Base-by-base conservation (phyloP, 345 rosid genomes). In the Toxicodendron radicans region DNA sequence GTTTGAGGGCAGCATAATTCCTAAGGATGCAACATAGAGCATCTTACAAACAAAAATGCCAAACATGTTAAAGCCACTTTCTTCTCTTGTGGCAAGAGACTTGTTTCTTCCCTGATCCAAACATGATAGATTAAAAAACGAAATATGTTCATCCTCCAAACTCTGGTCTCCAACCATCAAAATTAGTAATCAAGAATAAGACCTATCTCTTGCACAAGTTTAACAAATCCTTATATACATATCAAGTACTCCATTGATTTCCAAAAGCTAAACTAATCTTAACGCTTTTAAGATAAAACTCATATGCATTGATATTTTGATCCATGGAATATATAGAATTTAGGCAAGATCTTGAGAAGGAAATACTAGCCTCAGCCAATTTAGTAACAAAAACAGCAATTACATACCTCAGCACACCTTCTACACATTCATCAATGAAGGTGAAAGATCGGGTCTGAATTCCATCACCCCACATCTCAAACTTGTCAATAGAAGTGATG, bases 391-490 rank as follows among this genome's bases (percentile, higher is more conserved):
- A 53, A 56, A 20, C 0, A 58, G 3, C 3, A 43, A 71, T 45
- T 1, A 1, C 73, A 80, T 79, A 93, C 98, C 99, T 88, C 63
- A 93, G 95, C 9, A 96, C 98, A 74, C 99, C 98, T 82, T 96
- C 99, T 13, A 96, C 97, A 8, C 99, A 93, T 78, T 96, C 99
- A 88, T 96, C 99, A 18, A 93, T 96, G 87, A 96, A 96, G 78
- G 99, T 96, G 80, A 96, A 96, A 16, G 98, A 95, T 58, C 98
- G 93, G 61, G 98, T 96, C 46, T 93, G 99, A 73, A 87, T 87
- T 65, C 99, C 99, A 64, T 96, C 99, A 76, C 99, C 99, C 99
- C 99, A 96, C 97, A 96, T 93, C 95, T 93, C 99, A 45, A 96
- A 96, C 85, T 84, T 93, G 78, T 91, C 97, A 0, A 77, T 79